Base-by-base conservation (phyloP, 1,139 yeast genomes). In the Debaryomycetaceae sp. region DNA sequence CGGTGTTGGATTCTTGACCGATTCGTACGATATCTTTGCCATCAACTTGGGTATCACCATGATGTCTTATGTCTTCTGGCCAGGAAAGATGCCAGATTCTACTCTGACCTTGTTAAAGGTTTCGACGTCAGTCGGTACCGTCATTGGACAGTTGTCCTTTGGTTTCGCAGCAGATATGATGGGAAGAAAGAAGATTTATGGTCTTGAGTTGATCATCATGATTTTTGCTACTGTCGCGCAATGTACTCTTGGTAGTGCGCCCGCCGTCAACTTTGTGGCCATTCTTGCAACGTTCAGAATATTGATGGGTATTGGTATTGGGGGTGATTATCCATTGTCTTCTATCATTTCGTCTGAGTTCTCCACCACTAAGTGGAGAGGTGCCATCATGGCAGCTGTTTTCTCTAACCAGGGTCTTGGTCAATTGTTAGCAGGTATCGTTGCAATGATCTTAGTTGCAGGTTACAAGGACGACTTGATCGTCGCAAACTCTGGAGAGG, bases 321-420 rank as follows among this genome's bases (percentile, higher is more conserved):
- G 99, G 75, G 99, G 98, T 78, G 99, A 93, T 72, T 93, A 93
- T 71, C 99, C 99, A 58, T 81, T 93, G 69, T 90, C 98, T 38
- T 93, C 98, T 37, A 85, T 87, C 66, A 87, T 87, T 56, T 85
- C 95, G 8, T 84, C 96, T 43, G 96, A 87, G 72, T 87, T 87
- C 59, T 80, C 96, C 34, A 86, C 95, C 47, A 87, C 95, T 56
- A 87, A 85, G 67, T 87, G 95, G 95, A 86, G 96, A 83, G 96
- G 96, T 75, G 95, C 96, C 52, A 87, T 87, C 57, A 87, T 87
- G 96, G 88, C 87, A 60, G 95, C 96, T 37, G 96, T 87, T 45
- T 87, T 87, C 67, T 91, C 96, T 44, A 87, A 87, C 72, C 96
- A 87, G 74, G 96, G 96, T 70, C 78, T 89, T 78, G 96, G 96